These are phyloP conservation scores for Fusarium pilosicola DNA, from an alignment of 2,329 filamentous ascomycete genomes.

Conservation along the genomic window DNA sequence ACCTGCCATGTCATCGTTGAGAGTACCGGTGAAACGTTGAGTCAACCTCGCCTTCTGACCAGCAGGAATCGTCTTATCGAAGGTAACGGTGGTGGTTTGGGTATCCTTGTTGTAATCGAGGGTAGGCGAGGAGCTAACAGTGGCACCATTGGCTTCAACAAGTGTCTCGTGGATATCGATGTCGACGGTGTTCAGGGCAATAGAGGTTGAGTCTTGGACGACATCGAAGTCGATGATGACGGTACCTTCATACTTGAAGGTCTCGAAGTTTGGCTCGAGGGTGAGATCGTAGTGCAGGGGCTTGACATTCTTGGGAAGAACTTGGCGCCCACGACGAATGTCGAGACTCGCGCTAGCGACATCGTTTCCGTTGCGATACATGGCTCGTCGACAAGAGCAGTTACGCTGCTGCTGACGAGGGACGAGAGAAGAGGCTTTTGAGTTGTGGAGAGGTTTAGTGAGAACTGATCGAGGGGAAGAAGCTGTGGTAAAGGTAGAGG, in stretches of 20 bases:
- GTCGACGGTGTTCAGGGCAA: slow-evolving; percentile 89
- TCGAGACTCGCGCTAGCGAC: slow-evolving; percentile 40
- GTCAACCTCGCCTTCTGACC: slow-evolving; percentile 76
- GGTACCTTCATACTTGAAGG: slow-evolving; percentile 85
- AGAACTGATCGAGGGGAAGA: neutral
- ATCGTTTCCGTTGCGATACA: slow-evolving; percentile 44
- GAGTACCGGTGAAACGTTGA: slow-evolving; percentile 73
- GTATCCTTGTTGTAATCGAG: slow-evolving; percentile 79
- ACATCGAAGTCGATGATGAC: slow-evolving; percentile 91
- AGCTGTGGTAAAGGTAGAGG: slow-evolving; percentile 7
- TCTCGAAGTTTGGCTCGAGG: slow-evolving; percentile 89
- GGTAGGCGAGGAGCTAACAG: slow-evolving; percentile 53
- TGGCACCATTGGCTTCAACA: slow-evolving; percentile 57
- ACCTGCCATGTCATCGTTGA: slow-evolving; percentile 96
- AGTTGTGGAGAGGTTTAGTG: neutral
- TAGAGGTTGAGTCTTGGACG: slow-evolving; percentile 81
- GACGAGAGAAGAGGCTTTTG: slow-evolving; percentile 12
- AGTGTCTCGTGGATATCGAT: slow-evolving; percentile 79
- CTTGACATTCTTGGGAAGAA: slow-evolving; percentile 91
- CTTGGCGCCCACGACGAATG: slow-evolving; percentile 67
- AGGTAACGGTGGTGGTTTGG: slow-evolving; percentile 84
- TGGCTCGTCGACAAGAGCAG: slow-evolving; percentile 46
- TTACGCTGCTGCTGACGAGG: slow-evolving; percentile 38
- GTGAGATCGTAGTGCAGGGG: slow-evolving; percentile 93
- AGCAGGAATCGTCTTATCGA: slow-evolving; percentile 76